Conservation (phyloP, 805 yeast genomes). For the Kuraishia cidri region DNA sequence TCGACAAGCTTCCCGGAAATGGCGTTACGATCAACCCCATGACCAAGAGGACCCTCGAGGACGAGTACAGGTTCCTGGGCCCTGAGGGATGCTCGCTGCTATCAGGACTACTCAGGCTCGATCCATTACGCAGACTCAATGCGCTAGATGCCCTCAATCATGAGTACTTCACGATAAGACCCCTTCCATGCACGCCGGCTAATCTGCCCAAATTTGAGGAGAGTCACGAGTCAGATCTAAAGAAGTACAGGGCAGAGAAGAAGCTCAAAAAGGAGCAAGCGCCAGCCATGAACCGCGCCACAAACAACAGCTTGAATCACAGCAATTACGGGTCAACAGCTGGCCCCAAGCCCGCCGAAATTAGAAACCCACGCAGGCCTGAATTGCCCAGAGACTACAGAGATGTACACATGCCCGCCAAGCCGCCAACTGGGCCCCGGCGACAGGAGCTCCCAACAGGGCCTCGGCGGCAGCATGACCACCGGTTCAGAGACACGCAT, state of each 20-base stretch:
- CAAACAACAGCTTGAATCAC: neutral
- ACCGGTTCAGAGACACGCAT: too few relatives aligned
- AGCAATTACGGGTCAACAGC: neutral
- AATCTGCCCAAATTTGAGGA: conserved; percentile 69
- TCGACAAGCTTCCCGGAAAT: conserved; percentile 46
- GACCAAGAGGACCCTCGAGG: conserved; percentile 31
- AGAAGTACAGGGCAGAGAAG: conserved; percentile 38
- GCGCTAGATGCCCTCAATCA: conserved; percentile 73
- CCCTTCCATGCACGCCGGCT: conserved; percentile 47
- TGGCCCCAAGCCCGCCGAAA: too few relatives aligned
- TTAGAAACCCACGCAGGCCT: too few relatives aligned
- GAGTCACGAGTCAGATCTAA: conserved; percentile 81
- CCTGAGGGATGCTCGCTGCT: conserved; percentile 47
- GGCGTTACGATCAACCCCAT: conserved; percentile 24
- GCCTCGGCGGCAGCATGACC: too few relatives aligned
- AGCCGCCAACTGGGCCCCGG: neutral
- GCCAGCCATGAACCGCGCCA: neutral
- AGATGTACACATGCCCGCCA: too few relatives aligned
- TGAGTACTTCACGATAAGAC: conserved; percentile 57
- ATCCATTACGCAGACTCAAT: conserved; percentile 68
- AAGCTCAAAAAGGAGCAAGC: neutral
- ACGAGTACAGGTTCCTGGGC: conserved; percentile 36
- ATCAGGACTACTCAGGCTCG: conserved; percentile 51
- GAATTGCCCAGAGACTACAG: too few relatives aligned
- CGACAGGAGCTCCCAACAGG: neutral